Evolutionary conservation across 495 filamentous ascomycete genomes (phyloP), one percentile per base, ranked within the genome.

Genomic region (Evansstolkia leycettana): DNA sequence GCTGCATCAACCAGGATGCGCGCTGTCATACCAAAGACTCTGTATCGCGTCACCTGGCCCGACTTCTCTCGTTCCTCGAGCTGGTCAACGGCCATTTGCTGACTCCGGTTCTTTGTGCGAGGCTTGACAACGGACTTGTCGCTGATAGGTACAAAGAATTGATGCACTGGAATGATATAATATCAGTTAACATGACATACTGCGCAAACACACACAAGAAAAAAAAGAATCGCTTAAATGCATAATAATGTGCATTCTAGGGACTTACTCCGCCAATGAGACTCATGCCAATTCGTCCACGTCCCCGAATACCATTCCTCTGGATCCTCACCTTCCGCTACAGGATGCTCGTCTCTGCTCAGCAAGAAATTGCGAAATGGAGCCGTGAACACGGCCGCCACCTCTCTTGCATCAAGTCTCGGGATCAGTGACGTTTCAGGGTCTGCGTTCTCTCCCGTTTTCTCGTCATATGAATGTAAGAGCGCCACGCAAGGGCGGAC

Each of bases 1-100:
- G 88, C 86, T 2, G 79, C 78, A 55, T 95, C 88, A 2, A 94
- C 81, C 26, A 94, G 46, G 18, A 94, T 89, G 26, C 84, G 63
- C 6, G 84, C 87, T 31, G 88, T 95, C 83, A 94, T 88, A 13
- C 87, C 87, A 66, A 83, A 94, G 5, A 95, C 84, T 14, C 80
- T 72, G 52, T 86, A 88, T 12, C 76, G 64, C 31, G 62, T 64
- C 7, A 70, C 40, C 12, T 62, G 51, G 1, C 53, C 48, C 1
- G 52, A 28, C 14, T 64, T 57, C 47, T 69, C 60, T 19, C 58
- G 60, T 15, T 57, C 57, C 34, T 61, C 53, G n/a, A 67, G 52
- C 9, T 48, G 30, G 27, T 55, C 57, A 13, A 61, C 53, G 16
- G 57, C 47, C 15, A 38, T 31, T 24, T 48, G 42, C 34, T 57